Base-by-base conservation (phyloP, 2,329 filamentous ascomycete species). In the Fusarium sp. region DNA sequence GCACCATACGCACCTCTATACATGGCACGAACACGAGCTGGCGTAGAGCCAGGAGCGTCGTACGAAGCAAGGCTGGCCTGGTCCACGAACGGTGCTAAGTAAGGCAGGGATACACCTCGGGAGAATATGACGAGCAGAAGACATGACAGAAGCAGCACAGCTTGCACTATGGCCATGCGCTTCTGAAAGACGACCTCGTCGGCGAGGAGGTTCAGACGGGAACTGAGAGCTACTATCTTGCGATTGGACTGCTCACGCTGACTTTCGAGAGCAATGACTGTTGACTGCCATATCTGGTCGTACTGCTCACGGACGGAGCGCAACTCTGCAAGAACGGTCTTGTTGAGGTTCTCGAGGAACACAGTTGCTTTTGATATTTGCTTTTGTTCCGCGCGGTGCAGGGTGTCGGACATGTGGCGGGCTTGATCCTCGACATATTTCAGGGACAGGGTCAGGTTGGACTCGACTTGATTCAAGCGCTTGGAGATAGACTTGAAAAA, bases 401-500 rank as follows among this genome's bases (percentile, higher is more conserved):
- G 91, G 0, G 92, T 92, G 65, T 97, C 92, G 42, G 94, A 90
- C 35, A 98, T 82, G 61, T 96, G 92, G 44, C 88, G 90, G 5
- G 94, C 97, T 74, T 98, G 95, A 58, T 97, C 93, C 78, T 98
- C 94, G 58, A 99, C 96, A 72, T 99, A 99, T 71, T 97, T 91
- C 8, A 98, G 81, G 0, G 93, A 97, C 10, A 98, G 82, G 0
- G 94, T 96, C 10, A 93, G 92, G 74, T 98, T 99, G 13, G 91
- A 87, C 76, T 99, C 95, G 7, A 98, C 87, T 69, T 93, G 88
- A 65, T 94, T 91, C 5, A 99, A 83, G 1, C 95, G 91, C 76
- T 98, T 98, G 63, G 93, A 92, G 8, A 98, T 90, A 5, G 93
- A 92, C 75, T 98, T 98, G 84, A 97, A 99, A 77, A 99, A 98